These are phyloP conservation scores for Pezicula rhizophila DNA, from an alignment of 2,329 filamentous ascomycete species.

Conservation along the genomic window DNA sequence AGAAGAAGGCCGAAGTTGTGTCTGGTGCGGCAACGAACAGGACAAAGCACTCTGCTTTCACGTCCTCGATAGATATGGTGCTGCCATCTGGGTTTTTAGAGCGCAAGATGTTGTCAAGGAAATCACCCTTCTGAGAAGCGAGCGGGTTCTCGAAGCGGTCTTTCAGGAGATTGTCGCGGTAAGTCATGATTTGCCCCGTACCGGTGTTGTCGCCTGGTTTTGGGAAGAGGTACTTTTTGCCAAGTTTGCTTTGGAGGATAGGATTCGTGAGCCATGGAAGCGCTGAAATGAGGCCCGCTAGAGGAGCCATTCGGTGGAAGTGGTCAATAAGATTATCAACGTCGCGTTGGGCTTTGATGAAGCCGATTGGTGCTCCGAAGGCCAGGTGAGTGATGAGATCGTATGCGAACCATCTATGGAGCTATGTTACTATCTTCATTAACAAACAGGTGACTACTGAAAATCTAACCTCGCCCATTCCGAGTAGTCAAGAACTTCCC, in stretches of 20 bases:
- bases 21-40: conserved; percentile 16
- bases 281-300: conserved; percentile 21
- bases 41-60: conserved; percentile 27
- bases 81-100: conserved; percentile 18
- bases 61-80: conserved; percentile 27
- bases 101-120: conserved; percentile 20
- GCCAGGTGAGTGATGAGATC: conserved; percentile 32
- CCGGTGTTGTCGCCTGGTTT: not conserved
- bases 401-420: conserved; percentile 24
- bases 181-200: not conserved
- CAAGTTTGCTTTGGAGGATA: conserved; percentile 1
- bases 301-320: conserved; percentile 22
- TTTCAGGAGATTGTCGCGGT: not conserved
- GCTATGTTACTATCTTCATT: not conserved
- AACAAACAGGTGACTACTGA: too few species aligned
- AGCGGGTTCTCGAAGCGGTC: conserved; percentile 1
- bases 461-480: not conserved
- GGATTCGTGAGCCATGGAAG: conserved; percentile 9
- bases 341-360: conserved; percentile 27
- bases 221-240: conserved; percentile 1
- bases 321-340: conserved; percentile 26
- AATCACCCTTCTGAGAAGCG: not conserved
- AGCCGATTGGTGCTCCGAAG: conserved; percentile 32
- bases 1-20: conserved; percentile 36
- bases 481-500: not conserved